Evolutionary conservation across 2,329 filamentous ascomycete species (phyloP), one percentile per base, ranked within the genome.

Genomic region (Diplodia mutila): DNA sequence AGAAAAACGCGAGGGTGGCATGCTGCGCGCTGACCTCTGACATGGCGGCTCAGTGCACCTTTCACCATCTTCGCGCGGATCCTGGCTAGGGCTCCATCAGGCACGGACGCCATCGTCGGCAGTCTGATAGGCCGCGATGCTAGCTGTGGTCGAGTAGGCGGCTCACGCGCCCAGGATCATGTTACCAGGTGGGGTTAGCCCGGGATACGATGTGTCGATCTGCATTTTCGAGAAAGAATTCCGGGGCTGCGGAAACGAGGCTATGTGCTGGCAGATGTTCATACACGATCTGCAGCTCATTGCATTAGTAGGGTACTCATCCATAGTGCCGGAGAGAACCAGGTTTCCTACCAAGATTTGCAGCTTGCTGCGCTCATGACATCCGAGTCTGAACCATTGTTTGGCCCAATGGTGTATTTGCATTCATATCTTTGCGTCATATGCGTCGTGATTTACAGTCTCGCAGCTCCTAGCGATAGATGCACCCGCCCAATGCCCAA

Each of bases 401-500:
- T 51, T 8, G 8, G 16, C 51, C 27, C 16, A 23, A 18, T 46
- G 27, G 11, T 46, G 34, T 61, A 61, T 61, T 12, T 46, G 46
- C 55, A 61, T 63, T 46, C 46, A 51, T 29, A 27, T 63, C 29
- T 51, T 63, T 63, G 25, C 46, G 59, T 63, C 59, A 63, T 63
- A n/a, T 63, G 32, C 59, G 16, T 63, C 59, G 59, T 63, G 29
- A 27, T 63, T 37, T 52, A 63, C 42, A 63, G 14, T 49, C 16
- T 25, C 25, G 3, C 18, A 27, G 21, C 25, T 27, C 3, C 23
- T 23, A n/a, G 42, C 55, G 42, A 27, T n/a, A 46, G 42, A 21
- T 25, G 37, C 37, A 8, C 21, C 21, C 37, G 7, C 37, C 23
- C 55, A 27, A 11, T 18, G 25, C 14, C 34, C 29, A 54, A 34